Percentiles rank a stretch among this genome's conserved stretches.
Conservation (phyloP, 805 yeast genomes). For the Wickerhamiella siamensis region DNA sequence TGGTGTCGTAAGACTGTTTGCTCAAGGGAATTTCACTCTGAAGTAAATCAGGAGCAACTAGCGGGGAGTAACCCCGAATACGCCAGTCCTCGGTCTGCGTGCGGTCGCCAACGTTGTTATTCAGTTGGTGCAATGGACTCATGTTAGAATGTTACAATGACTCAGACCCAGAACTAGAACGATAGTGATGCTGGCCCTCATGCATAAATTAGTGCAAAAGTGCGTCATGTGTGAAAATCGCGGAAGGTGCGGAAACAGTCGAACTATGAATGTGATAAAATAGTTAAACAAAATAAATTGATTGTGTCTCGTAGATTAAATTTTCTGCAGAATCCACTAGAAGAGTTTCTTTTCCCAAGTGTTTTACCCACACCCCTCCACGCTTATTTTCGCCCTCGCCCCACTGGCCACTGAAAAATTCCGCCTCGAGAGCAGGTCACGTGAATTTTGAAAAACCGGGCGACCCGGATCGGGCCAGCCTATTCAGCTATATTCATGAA, state of each 20-base stretch:
- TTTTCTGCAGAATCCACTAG: too few relatives aligned
- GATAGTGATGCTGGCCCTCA: too few relatives aligned
- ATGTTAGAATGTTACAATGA: constrained; percentile 3
- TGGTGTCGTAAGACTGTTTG: constrained; percentile 42
- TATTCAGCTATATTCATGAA: neutral
- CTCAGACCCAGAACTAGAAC: too few relatives aligned
- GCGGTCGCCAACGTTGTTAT: constrained; percentile 18
- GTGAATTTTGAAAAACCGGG: too few relatives aligned
- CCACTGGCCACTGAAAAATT: neutral
- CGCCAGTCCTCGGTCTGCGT: constrained; percentile 19
- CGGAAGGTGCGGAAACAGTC: too few relatives aligned
- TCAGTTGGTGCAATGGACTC: constrained; percentile 17
- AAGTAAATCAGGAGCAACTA: constrained; percentile 86
- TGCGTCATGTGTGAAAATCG: too few relatives aligned
- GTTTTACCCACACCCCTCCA: too few relatives aligned
- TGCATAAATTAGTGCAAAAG: too few relatives aligned
- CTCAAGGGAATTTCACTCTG: constrained; percentile 74
- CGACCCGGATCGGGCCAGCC: neutral
- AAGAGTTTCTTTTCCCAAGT: too few relatives aligned
- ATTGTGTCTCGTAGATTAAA: too few relatives aligned
- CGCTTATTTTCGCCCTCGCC: neutral
- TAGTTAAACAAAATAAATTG: too few relatives aligned
- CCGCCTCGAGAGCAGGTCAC: neutral
- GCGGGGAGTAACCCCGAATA: constrained; percentile 81
- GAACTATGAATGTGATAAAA: too few relatives aligned